A percentile compares a stretch with the other conserved stretches of the same genome.
These are phyloP conservation scores for Pseudognaphalium luteoalbum DNA, from an alignment of 129 eudicot genomes.

Conservation along the genomic window DNA sequence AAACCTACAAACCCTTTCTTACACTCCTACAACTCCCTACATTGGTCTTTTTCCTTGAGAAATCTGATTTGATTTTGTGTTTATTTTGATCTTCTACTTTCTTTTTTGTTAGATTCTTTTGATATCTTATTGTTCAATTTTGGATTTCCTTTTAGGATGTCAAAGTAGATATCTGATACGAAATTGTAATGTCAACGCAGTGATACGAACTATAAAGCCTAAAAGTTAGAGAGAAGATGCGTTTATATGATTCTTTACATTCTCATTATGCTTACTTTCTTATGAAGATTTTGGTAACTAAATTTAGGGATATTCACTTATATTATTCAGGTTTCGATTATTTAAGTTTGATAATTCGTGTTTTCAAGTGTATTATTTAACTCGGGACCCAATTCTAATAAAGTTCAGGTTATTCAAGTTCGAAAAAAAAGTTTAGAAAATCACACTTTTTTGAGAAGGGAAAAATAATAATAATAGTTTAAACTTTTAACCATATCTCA, in stretches of 20 bases:
- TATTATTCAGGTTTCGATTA: too few relatives aligned
- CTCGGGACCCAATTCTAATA: too few relatives aligned
- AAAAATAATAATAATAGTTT: too few relatives aligned
- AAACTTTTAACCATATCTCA: too few relatives aligned
- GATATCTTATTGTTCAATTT: constrained; percentile 10
- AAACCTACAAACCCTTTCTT: constrained; percentile 13
- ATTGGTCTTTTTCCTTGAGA: constrained; percentile 47
- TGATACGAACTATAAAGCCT: not conserved
- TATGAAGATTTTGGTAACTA: too few relatives aligned
- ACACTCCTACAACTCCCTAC: constrained; percentile 38
- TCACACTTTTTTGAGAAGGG: too few relatives aligned
- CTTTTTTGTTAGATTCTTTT: not conserved
- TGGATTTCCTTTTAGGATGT: not conserved
- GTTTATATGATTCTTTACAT: too few relatives aligned
- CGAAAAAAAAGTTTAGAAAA: too few relatives aligned
- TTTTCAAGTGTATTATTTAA: too few relatives aligned
- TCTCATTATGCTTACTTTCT: not conserved
- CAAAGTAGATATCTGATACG: not conserved
- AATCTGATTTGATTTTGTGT: not conserved
- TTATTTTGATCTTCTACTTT: not conserved
- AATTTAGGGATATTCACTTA: too few relatives aligned
- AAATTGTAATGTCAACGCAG: not conserved
- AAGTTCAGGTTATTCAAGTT: too few relatives aligned
- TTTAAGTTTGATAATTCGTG: too few relatives aligned
- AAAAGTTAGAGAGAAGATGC: not conserved